Base-by-base conservation (phyloP, 495 filamentous ascomycete genomes). In the Rostrohypoxylon terebratum region DNA sequence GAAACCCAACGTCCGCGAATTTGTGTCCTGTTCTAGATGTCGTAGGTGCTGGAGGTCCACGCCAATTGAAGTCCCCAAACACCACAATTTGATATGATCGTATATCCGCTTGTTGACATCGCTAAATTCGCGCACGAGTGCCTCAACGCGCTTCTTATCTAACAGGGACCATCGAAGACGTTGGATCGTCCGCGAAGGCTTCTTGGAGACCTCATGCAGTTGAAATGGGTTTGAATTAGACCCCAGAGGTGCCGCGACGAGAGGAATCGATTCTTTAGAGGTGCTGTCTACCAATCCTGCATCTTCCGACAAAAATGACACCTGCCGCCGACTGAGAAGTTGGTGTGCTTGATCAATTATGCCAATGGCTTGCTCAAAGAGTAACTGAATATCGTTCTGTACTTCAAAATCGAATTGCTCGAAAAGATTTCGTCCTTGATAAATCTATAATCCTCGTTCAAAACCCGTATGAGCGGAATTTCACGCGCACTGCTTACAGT, bases 11-110 rank as follows among this genome's bases (percentile, higher is more conserved):
- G 47, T 50, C 47, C 47, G 47, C 47, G 47, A 50, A 50, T 13
- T 50, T 14, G 67, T 64, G 45, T 78, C 72, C 25, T 72, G 55
- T 42, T 74, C 66, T 14, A 79, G 51, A 10, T 60, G 69, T 36
- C 67, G 40, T 14, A 79, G 62, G 54, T 77, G 75, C 53, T 77
- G 72, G 18, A 77, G 47, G 44, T 74, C 68, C 9, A 78, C 21
- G 18, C 75, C 77, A 40, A 75, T 63, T 4, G 59, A 63, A n/a
- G 65, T 63, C 6, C 69, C 70, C 20, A 79, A 36, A 51, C 72
- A 75, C 63, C 63, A 77, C 20, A 80, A 57, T 59, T 81, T 77
- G 14, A 80, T 68, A 33, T 78, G 69, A 34, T 79, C 71, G 33
- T 65, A 61, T 34, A 78, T 77, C 2, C 74, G 51, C 18, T 63